Percentiles rank a stretch among this genome's conserved stretches.
phyloP scores from a whole-genome alignment of 2,329 filamentous ascomycete species.

The Fusarium agapanthi region DNA sequence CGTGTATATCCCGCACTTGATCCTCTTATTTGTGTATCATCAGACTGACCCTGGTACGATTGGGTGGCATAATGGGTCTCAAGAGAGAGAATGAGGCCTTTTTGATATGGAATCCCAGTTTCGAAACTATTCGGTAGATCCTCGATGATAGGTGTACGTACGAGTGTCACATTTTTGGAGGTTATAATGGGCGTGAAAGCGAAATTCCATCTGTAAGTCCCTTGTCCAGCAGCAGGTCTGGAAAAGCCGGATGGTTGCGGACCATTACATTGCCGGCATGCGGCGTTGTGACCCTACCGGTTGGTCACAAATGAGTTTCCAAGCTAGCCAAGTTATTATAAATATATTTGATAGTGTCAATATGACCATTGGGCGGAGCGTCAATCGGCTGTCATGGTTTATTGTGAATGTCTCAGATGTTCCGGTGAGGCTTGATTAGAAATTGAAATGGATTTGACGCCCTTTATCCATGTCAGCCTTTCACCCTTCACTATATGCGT shows the following conservation, averaged over 20 bases:
- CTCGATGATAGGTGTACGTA: background rate
- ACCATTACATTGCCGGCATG: constrained; percentile 1
- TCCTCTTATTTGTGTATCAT: constrained; percentile 20
- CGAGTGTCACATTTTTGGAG: background rate
- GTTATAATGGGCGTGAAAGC: constrained; percentile 7
- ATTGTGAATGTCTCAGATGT: constrained; percentile 19
- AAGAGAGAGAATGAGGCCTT: constrained; percentile 2
- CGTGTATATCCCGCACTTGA: constrained; percentile 25
- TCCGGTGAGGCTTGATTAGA: constrained; percentile 25
- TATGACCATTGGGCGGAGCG: background rate
- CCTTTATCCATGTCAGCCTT: background rate
- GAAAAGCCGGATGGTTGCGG: background rate
- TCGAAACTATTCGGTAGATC: background rate
- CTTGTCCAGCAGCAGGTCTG: background rate
- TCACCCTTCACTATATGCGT: background rate
- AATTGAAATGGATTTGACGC: constrained; percentile 8
- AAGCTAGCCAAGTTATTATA: background rate
- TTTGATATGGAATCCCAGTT: constrained; percentile 1
- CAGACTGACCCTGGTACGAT: constrained; percentile 18
- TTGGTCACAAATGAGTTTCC: constrained; percentile 6
- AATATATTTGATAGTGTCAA: background rate
- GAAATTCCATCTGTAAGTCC: background rate
- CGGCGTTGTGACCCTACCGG: constrained; percentile 10
- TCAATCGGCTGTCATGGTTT: background rate
- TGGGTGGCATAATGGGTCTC: constrained; percentile 12